Percentiles rank a stretch among this genome's conserved stretches.
Conservation (phyloP, 305 asterid species). For the Fraxinus sp. region DNA sequence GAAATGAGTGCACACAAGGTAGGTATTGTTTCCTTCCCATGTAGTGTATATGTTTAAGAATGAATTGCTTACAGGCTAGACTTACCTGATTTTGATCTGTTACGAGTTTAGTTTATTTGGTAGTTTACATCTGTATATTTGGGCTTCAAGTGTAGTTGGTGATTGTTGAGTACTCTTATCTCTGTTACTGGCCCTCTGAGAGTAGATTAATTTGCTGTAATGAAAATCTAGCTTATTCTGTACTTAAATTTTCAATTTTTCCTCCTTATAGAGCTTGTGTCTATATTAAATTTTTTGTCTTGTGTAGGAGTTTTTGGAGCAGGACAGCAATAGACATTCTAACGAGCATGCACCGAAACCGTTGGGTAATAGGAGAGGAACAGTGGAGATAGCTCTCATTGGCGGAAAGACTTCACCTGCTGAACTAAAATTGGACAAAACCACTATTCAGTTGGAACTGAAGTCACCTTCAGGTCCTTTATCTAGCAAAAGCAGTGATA, state of each 20-base stretch:
- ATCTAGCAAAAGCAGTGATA: conserved; percentile 28
- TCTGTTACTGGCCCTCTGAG: not conserved
- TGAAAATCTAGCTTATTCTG: not conserved
- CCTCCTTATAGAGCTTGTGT: not conserved
- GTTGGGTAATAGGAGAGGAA: conserved; percentile 29
- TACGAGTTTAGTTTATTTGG: not conserved
- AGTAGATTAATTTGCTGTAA: not conserved
- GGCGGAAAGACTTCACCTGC: conserved; percentile 29
- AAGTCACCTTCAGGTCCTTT: conserved; percentile 23
- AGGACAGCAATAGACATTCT: conserved; percentile 38
- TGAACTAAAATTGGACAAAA: conserved; percentile 28
- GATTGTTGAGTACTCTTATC: not conserved
- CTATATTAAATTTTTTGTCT: conserved; percentile 6
- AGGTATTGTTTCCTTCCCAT: conserved; percentile 11
- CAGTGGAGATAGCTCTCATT: conserved; percentile 16
- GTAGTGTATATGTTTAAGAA: not conserved
- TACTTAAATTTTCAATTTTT: not conserved
- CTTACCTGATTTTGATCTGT: not conserved
- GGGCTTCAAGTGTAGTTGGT: not conserved
- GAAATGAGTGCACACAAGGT: conserved; percentile 72
- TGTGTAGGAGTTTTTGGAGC: conserved; percentile 44
- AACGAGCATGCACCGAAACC: conserved; percentile 35
- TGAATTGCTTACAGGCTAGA: not conserved
- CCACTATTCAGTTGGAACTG: conserved; percentile 28
- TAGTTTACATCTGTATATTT: not conserved